Base-by-base conservation (phyloP, 345 rosid genomes). In the Lepidium aucheri region DNA sequence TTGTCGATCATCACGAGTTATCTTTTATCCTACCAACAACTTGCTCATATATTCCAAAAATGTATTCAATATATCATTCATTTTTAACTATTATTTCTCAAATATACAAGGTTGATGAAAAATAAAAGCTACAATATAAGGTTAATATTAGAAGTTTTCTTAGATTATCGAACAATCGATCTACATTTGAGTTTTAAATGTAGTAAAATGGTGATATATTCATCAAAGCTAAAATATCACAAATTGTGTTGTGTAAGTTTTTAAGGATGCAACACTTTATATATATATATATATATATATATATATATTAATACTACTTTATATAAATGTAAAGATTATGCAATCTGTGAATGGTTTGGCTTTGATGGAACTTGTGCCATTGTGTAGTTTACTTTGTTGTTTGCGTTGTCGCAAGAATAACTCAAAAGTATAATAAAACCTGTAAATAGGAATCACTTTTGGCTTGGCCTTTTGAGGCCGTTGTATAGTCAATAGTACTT, bases 401-500 rank as follows among this genome's bases (percentile, higher is more conserved):
- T 15, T 51, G n/a, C 60, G 2, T 65, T 50, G 9, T 24, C 74
- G 36, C 34, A 40, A 59, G 15, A 60, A 28, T 9, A 41, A 2
- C 9, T 8, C 6, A 52, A 11, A 52, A 11, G 16, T 70, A 36
- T 52, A 18, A 69, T 52, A 59, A 42, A n/a, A 60, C 22, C 36
- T 26, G 52, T n/a, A 51, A 30, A 32, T 20, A 32, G 2, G 18
- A 14, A 16, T 49, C 10, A 38, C 28, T 8, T 49, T 30, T 9
- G 67, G 26, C 26, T 6, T 58, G 57, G 43, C 42, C 66, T 68
- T 57, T 58, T 30, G 66, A 59, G 58, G 58, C 33, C 30, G 9
- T 34, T 68, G 42, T 60, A 60, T 33, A 69, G 74, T 60, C 74
- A 68, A 53, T 14, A 33, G 6, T 47, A 36, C 32, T 28, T 28